A percentile compares a stretch with the other conserved stretches of the same genome.
Evolutionary conservation across 75 land plant species (phyloP).

Genomic region (Gnetum montanum): DNA sequence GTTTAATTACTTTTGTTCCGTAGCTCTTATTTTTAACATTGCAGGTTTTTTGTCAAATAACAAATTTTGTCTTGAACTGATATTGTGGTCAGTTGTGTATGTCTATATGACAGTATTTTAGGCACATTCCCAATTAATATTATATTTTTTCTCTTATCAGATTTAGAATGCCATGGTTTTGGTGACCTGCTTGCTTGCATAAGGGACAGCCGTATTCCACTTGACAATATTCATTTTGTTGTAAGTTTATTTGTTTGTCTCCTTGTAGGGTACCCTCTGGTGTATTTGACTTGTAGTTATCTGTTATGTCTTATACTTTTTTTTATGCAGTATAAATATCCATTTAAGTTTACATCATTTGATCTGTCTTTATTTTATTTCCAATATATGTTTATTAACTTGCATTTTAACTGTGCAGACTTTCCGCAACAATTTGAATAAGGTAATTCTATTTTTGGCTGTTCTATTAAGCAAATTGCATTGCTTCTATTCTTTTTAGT

Average conservation of each 20-base stretch:
- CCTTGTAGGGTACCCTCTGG: too few species aligned
- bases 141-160: too few species aligned
- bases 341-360: too few species aligned
- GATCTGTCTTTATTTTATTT: background rate
- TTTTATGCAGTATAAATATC: too few species aligned
- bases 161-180: slow-evolving; percentile 70
- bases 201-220: slow-evolving; percentile 54
- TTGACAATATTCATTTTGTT: slow-evolving; percentile 95
- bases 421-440: slow-evolving; percentile 84
- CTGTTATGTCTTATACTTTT: too few species aligned
- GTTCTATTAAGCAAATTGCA: too few species aligned
- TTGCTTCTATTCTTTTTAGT: too few species aligned
- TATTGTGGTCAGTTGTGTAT: background rate
- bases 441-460: slow-evolving; percentile 28
- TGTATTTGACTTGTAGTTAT: too few species aligned
- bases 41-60: background rate
- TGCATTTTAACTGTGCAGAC: too few species aligned
- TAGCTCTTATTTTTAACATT: background rate
- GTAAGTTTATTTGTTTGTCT: slow-evolving; percentile 21
- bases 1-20: background rate
- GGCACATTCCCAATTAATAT: too few species aligned
- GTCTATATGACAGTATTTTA: too few species aligned
- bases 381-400: too few species aligned
- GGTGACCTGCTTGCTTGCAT: slow-evolving; percentile 88
- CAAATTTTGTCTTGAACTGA: background rate